phyloP scores from a whole-genome alignment of 768 basidiomycete species.

The Hericium erinaceus region DNA sequence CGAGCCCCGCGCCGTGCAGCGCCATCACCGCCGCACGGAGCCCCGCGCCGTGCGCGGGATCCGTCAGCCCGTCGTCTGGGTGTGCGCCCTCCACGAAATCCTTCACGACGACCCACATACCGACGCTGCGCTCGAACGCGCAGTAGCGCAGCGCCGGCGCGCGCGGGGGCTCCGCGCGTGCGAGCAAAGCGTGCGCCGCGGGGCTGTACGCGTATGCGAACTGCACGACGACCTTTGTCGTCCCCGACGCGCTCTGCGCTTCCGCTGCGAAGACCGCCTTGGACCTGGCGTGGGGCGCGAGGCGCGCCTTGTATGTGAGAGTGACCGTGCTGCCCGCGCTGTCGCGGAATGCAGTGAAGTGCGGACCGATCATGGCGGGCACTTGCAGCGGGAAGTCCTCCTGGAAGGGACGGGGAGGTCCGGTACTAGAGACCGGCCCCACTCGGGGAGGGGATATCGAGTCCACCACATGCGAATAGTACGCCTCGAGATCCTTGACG shows the following conservation, averaged over 20 bases:
- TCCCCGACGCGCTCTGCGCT: neutral
- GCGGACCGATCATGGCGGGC: neutral
- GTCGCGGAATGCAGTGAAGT: neutral
- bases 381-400: neutral
- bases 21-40: slow-evolving; percentile 5
- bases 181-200: neutral
- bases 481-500: neutral
- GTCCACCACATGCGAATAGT: neutral
- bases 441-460: neutral
- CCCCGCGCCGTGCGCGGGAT: neutral
- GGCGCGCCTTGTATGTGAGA: neutral
- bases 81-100: slow-evolving; percentile 4
- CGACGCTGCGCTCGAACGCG: neutral
- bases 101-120: slow-evolving; percentile 12
- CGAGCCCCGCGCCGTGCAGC: slow-evolving; percentile 15
- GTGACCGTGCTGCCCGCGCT: neutral
- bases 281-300: neutral
- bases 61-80: neutral
- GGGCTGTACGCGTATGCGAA: neutral
- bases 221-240: neutral
- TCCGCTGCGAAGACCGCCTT: neutral
- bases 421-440: too few species aligned
- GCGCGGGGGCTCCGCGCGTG: neutral
- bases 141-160: slow-evolving; percentile 8
- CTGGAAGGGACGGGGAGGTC: neutral